Base-by-base conservation (phyloP, 345 rosid genomes). In the Populus nigra region DNA sequence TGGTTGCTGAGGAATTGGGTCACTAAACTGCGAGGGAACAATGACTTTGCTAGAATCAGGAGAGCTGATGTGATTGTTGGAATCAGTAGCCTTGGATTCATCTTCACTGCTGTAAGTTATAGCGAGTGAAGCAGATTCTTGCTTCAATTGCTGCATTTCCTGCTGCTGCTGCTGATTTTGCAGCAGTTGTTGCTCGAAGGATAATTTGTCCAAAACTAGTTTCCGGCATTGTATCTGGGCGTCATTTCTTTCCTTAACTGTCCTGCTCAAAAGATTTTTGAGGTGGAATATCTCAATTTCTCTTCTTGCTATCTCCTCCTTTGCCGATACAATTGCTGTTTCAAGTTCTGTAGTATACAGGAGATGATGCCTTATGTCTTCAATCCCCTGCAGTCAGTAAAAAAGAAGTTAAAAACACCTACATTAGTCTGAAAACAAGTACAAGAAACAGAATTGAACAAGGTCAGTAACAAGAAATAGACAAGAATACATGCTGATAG, bases 321-420 rank as follows among this genome's bases (percentile, higher is more conserved):
- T 89, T 0, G 93, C 91, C 38, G 89, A 70, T 27, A 80, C 33
- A 53, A 85, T 38, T 49, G 89, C 77, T 25, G 85, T 69, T 77
- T 90, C 91, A 1, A 90, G 80, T 81, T 88, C 91, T 15, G 87
- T 82, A 47, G 85, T 78, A 76, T 83, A 86, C 76, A 83, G 59
- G 17, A 88, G 75, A 33, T 84, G 76, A 55, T 84, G 85, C 79
- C 77, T 86, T 17, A 85, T 69, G 41, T 87, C 91, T 39, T 87
- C 88, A 81, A 85, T 81, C 35, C 86, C 89, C 93, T 90, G 78
- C 16, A 45, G 4, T 43, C 65, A 79, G 65, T 27, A 8, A 16
- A 41, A 27, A 31, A 27, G 12, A 68, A 66, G 38, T 38, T 16
- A 8, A 25, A 20, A 22, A 27, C 16, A 22, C 8, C 23, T 22